phyloP scores from a whole-genome alignment of 345 rosid species.

The Eucalyptus regnans region DNA sequence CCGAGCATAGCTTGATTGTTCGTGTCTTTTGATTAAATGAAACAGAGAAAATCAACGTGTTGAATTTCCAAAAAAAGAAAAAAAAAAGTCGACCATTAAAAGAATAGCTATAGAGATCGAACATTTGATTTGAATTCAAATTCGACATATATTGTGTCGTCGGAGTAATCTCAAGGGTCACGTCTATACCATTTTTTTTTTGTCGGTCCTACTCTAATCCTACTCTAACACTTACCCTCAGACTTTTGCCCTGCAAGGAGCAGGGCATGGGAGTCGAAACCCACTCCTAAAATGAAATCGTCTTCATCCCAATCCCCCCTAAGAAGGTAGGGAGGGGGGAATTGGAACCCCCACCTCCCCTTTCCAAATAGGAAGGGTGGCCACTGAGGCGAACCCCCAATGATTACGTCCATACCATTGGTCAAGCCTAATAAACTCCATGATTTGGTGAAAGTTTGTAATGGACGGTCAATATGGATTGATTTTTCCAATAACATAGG shows the following conservation, averaged over 20 bases:
- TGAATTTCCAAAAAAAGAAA: background rate
- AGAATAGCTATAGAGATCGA: background rate
- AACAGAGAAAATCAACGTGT: accelerated
- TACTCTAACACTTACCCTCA: too few relatives aligned
- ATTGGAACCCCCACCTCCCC: too few relatives aligned
- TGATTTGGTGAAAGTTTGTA: background rate
- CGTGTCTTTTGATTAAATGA: background rate
- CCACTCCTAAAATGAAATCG: too few relatives aligned
- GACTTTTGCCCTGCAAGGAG: too few relatives aligned
- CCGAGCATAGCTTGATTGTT: accelerated
- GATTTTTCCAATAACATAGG: background rate
- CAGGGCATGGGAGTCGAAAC: too few relatives aligned
- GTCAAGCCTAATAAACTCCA: background rate
- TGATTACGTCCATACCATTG: background rate
- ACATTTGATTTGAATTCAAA: background rate
- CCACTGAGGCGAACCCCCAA: too few relatives aligned
- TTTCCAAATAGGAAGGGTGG: too few relatives aligned
- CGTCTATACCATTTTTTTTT: too few relatives aligned
- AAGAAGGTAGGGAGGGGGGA: too few relatives aligned
- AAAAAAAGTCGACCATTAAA: background rate
- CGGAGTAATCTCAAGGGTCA: background rate
- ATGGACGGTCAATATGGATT: background rate
- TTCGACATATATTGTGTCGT: background rate
- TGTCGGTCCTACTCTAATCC: too few relatives aligned
- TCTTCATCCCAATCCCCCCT: too few relatives aligned